Evolutionary conservation across 495 filamentous ascomycete species (phyloP).

Genomic region (Lasiosphaeria ovina): DNA sequence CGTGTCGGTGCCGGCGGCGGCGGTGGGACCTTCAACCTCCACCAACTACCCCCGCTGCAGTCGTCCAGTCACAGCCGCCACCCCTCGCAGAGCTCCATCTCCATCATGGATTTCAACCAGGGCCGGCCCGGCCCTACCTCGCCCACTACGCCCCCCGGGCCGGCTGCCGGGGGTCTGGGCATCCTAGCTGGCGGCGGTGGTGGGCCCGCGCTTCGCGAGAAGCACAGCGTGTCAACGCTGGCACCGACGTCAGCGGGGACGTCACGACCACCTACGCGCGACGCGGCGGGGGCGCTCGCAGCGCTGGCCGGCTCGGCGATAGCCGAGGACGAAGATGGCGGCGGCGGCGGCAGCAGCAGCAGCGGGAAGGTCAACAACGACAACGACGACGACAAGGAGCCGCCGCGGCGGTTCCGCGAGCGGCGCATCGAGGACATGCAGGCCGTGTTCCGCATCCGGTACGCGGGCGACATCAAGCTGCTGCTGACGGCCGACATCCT

Average conservation of each 20-base stretch:
- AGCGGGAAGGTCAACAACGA: conserved; percentile 25
- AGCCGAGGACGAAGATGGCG: conserved; percentile 15
- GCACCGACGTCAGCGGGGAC: conserved; percentile 45
- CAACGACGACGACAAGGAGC: conserved; percentile 28
- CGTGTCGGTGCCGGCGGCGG: conserved; percentile 10
- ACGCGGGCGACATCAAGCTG: conserved; percentile 78
- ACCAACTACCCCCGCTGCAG: conserved; percentile 37
- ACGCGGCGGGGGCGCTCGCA: conserved; percentile 22
- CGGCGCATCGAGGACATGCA: conserved; percentile 71
- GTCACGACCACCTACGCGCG: conserved; percentile 49
- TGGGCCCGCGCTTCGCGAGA: conserved; percentile 38
- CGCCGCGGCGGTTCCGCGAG: conserved; percentile 42
- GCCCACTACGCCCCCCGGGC: conserved; percentile 11
- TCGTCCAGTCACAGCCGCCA: conserved; percentile 39
- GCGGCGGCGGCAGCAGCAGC: conserved; percentile 11
- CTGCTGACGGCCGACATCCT: conserved; percentile 91
- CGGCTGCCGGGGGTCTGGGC: conserved; percentile 18
- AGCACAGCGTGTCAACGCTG: conserved; percentile 54
- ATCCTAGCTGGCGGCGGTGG: conserved; percentile 16
- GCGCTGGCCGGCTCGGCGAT: conserved; percentile 22
- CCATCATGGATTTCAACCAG: conserved; percentile 36
- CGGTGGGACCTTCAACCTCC: conserved; percentile 28
- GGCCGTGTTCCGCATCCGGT: conserved; percentile 83
- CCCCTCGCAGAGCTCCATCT: conserved; percentile 44
- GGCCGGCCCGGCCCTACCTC: conserved; percentile 2